Base-by-base conservation (phyloP, 805 yeast genomes). In the Babjeviella inositovora region DNA sequence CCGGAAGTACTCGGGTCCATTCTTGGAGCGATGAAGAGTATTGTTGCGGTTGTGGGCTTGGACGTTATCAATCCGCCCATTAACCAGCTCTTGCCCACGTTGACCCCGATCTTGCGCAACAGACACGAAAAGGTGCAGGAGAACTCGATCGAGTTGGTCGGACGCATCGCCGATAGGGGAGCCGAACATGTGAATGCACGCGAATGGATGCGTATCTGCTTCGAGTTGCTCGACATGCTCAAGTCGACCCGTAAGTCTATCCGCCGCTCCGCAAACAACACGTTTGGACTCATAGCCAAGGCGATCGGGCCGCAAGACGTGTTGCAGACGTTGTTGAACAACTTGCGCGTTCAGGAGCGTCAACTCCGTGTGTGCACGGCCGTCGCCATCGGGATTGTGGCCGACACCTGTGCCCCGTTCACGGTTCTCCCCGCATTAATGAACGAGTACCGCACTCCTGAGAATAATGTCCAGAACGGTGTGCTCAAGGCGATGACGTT, bases 291-390 rank as follows among this genome's bases (percentile, higher is more conserved):
- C 24, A 84, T 90, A 30, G 85, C 98, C 0, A 67, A 66, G 31
- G 93, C 93, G 1, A 74, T 90, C 23, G 99, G 99, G 0, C 99
- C 99, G 0, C 90, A 81, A 30, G 97, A 90, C 43, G 93, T 90
- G 4, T 47, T 90, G 11, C 85, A 74, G 1, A 75, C 93, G 27
- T 52, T 90, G 17, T 49, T 90, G 27, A 81, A 79, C 35, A 87
- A 87, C 35, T 53, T 90, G 33, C 63, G 80, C 29, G 93, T 85
- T 6, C 97, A 87, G 42, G 97, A 90, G 41, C 77, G 99, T 40
- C 99, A 90, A 49, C 58, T 81, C 19, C 73, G 99, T 40, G 94
- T 90, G 6, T 87, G 95, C 44, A 82, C 97, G 0, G 95, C 98
- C 5, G 96, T 90, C 19, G 99, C 99, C 0, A 80, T 90, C 33